Base-by-base conservation (phyloP, 2,329 filamentous ascomycete species). In the Fusarium humuli region DNA sequence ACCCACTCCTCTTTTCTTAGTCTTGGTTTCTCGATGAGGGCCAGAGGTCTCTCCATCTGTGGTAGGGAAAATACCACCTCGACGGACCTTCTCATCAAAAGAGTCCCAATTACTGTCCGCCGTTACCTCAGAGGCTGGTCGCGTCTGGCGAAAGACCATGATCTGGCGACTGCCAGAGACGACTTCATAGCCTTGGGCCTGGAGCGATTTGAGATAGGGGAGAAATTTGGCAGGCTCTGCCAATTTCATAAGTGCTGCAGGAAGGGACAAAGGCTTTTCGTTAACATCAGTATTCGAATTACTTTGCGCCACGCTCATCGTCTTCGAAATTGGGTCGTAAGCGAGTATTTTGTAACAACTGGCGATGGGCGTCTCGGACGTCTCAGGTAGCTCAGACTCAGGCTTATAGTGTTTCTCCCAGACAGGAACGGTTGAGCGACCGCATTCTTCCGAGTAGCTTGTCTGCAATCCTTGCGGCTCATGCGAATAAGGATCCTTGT, bases 141-240 rank as follows among this genome's bases (percentile, higher is more conserved):
- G 81, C 6, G 87, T 84, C 77, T 91, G 90, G 67, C 88, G 88
- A 74, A 92, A 91, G 6, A 93, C 85, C 27, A 93, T 82, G 7
- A 92, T 82, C 67, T 92, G 85, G 8, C 85, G 86, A 49, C 83
- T 83, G 3, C 89, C 90, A 4, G 90, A 88, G 3, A 90, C 85
- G 41, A 92, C 88, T 71, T 92, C 90, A 67, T 89, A 93, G 0
- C 90, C 91, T 58, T 90, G 83, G 0, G 82, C 80, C 64, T 89
- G 84, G 3, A 92, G 82, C 2, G 83, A 78, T 6, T 82, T 81
- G 61, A 93, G 89, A 70, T 92, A 84, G 6, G 89, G 85, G 14
- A 92, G 83, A 78, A 92, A 93, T 69, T 88, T 88, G 52, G 86
- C 83, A 0, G 90, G 89, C 65, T 90, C 86, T 0, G 87, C 86